Percentiles rank a stretch among this genome's conserved stretches.
These are phyloP conservation scores for Penicillium flavigenum DNA, from an alignment of 495 filamentous ascomycete species.

Conservation along the genomic window DNA sequence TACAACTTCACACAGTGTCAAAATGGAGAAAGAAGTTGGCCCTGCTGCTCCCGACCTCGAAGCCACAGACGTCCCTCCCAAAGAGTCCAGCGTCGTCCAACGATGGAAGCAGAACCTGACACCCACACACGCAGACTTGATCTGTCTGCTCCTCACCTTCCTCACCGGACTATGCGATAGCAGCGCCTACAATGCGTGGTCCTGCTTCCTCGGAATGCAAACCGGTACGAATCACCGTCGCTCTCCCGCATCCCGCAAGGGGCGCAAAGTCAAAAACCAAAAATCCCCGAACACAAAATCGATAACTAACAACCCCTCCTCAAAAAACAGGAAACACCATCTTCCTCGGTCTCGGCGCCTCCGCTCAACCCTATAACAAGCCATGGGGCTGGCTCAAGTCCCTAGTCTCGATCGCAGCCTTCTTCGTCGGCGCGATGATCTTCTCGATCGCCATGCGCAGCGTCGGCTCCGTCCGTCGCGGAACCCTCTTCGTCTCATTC, in stretches of 20 bases:
- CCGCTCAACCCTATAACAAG: slow-evolving; percentile 48
- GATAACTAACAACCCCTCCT: not conserved
- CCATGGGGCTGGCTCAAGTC: slow-evolving; percentile 66
- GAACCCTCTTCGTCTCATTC: slow-evolving; percentile 57
- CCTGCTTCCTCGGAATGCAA: slow-evolving; percentile 63
- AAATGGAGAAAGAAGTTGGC: slow-evolving; percentile 26
- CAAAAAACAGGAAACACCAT: slow-evolving; percentile 57
- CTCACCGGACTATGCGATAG: slow-evolving; percentile 61
- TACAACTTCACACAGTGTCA: not conserved
- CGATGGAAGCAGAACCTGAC: slow-evolving; percentile 42
- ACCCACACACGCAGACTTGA: slow-evolving; percentile 48
- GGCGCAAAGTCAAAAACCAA: not conserved
- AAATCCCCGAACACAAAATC: not conserved
- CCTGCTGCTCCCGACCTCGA: slow-evolving; percentile 26
- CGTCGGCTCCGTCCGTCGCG: slow-evolving; percentile 45
- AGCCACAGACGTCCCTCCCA: slow-evolving; percentile 17
- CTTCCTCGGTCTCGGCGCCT: slow-evolving; percentile 64
- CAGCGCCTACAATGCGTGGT: slow-evolving; percentile 61
- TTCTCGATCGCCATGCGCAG: slow-evolving; percentile 41
- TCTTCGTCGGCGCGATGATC: slow-evolving; percentile 55
- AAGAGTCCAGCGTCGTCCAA: slow-evolving; percentile 16
- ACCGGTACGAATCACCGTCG: slow-evolving; percentile 52
- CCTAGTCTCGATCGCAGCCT: slow-evolving; percentile 55
- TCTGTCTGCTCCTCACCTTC: slow-evolving; percentile 56
- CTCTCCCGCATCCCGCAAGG: slow-evolving; percentile 17